Base-by-base conservation (phyloP, 352 stramenopile species). In the Phytophthora pisi region DNA sequence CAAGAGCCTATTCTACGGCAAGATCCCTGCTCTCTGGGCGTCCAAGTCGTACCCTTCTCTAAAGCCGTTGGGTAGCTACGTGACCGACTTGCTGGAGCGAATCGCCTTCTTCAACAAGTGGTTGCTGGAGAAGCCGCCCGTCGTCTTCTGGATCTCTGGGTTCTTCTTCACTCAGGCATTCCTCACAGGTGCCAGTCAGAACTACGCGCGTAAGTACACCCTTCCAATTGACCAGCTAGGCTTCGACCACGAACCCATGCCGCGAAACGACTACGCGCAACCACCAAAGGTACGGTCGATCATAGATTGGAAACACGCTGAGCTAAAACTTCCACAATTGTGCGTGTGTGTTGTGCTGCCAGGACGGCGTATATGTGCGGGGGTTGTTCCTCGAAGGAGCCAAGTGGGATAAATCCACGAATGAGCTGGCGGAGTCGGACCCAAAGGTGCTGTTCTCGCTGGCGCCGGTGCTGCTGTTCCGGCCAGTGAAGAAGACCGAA, bases 111-210 rank as follows among this genome's bases (percentile, higher is more conserved):
- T 98, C 53, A 79, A 78, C 64, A 85, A 88, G 50, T 98, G 96
- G 96, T 70, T 98, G 7, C 70, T 97, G 28, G 79, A 94, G 54
- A 92, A 90, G 18, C 81, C 92, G 11, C 95, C 94, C 4, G 73
- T 82, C 8, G 85, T 97, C 7, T 98, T 96, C 72, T 99, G 95
- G 96, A 87, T 99, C 57, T 96, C 85, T 18, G 93, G 95, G 0
- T 98, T 99, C 71, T 98, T 98, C 77, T 98, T 98, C 78, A 97
- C 96, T 3, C 91, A 98, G 77, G 94, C 95, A 13, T 98, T 99
- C 73, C 75, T 98, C 47, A 98, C 96, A 0, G 95, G 96, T 30
- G 94, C 91, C 42, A 94, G 95, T 60, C 96, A 98, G 69, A 98
- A 98, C 66, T 98, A 84, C 59, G 96, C 96, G 9, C 81, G 96